phyloP scores from a whole-genome alignment of 2,329 filamentous ascomycete genomes.

The Exophiala xenobiotica region DNA sequence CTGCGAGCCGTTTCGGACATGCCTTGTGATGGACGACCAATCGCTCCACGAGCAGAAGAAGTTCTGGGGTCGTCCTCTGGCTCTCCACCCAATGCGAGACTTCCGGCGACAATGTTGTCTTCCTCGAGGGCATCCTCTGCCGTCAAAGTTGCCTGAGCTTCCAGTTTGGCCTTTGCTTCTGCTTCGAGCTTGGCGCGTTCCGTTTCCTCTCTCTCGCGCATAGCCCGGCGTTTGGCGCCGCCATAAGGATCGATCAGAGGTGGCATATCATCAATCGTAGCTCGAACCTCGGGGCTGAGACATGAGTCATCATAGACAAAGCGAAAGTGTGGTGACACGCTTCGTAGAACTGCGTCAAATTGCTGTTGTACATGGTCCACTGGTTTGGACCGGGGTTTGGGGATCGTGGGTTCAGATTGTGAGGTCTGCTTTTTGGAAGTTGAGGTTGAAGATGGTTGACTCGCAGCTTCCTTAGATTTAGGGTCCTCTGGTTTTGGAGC shows the following conservation, averaged over 20 bases:
- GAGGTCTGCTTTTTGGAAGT: slow-evolving; percentile 23
- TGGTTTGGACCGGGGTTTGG: slow-evolving; percentile 32
- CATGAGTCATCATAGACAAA: slow-evolving; percentile 54
- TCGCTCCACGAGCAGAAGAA: slow-evolving; percentile 52
- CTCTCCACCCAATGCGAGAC: slow-evolving; percentile 85
- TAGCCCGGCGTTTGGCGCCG: slow-evolving; percentile 74
- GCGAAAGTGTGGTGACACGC: slow-evolving; percentile 51
- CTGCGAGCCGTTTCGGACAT: slow-evolving; percentile 61
- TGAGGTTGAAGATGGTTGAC: slow-evolving; percentile 14
- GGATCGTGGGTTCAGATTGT: slow-evolving; percentile 31
- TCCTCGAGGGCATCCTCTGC: slow-evolving; percentile 55
- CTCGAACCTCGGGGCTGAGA: slow-evolving; percentile 49
- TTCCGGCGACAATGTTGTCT: slow-evolving; percentile 77
- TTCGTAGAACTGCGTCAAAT: slow-evolving; percentile 46
- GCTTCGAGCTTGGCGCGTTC: slow-evolving; percentile 55
- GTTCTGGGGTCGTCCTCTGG: slow-evolving; percentile 68
- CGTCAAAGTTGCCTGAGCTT: slow-evolving; percentile 40
- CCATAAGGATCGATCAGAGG: slow-evolving; percentile 81
- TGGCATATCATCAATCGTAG: slow-evolving; percentile 61
- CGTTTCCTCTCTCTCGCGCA: slow-evolving; percentile 70
- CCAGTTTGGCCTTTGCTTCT: slow-evolving; percentile 54
- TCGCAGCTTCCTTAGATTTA: slow-evolving; percentile 31
- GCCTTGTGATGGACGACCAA: slow-evolving; percentile 75
- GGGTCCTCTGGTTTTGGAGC: slow-evolving; percentile 37
- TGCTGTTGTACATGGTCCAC: slow-evolving; percentile 23